Evolutionary conservation across 352 stramenopile species (phyloP).

Genomic region (Globisporangium lucens): DNA sequence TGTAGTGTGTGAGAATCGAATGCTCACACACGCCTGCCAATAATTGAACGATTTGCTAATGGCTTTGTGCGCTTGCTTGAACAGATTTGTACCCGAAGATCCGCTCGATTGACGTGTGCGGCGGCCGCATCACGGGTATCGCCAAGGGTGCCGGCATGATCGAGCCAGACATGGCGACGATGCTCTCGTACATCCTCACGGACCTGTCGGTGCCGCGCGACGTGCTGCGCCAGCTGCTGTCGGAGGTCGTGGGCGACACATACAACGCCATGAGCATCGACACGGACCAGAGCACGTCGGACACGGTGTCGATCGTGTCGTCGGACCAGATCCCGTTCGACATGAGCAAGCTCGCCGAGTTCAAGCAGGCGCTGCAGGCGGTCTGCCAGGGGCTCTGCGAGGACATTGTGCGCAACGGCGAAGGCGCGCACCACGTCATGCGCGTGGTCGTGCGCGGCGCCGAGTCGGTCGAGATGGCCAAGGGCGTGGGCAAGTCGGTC

Average conservation of each 20-base stretch:
- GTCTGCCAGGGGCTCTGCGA: conserved; percentile 93
- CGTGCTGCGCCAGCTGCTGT: conserved; percentile 72
- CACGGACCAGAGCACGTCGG: conserved; percentile 97
- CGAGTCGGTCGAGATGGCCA: conserved; percentile 68
- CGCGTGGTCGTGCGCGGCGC: conserved; percentile 89
- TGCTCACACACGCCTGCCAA: background rate
- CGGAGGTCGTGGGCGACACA: conserved; percentile 79
- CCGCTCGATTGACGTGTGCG: conserved; percentile 74
- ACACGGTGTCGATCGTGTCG: conserved; percentile 95
- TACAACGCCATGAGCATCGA: conserved; percentile 96
- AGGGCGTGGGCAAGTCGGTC: conserved; percentile 89
- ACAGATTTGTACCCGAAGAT: conserved; percentile 90
- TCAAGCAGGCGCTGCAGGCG: conserved; percentile 89
- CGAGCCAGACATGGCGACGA: conserved; percentile 95
- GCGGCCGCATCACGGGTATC: conserved; percentile 94
- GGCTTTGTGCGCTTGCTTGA: background rate
- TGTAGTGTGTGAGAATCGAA: background rate
- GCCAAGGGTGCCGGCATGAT: conserved; percentile 99
- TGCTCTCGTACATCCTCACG: conserved; percentile 90
- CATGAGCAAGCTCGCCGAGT: conserved; percentile 74
- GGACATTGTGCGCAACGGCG: conserved; percentile 98
- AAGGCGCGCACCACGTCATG: conserved; percentile 98
- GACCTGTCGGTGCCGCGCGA: conserved; percentile 81
- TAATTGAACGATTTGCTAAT: background rate
- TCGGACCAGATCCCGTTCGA: conserved; percentile 92